Base-by-base conservation (phyloP, 2,329 filamentous ascomycete species). In the Ophiostoma angusticollis region DNA sequence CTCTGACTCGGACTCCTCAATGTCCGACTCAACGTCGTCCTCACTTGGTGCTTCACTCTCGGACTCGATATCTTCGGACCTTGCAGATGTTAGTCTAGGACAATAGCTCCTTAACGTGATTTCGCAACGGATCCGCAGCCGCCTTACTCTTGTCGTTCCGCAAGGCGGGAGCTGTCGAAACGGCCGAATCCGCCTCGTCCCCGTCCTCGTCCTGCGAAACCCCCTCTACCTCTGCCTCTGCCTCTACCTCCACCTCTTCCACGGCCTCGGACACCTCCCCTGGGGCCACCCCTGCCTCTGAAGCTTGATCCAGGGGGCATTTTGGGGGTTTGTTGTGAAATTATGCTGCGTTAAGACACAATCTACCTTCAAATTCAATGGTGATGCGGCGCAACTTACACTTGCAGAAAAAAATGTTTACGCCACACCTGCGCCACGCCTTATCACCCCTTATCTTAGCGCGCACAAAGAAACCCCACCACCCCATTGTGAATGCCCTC, bases 371-470 rank as follows among this genome's bases (percentile, higher is more conserved):
- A 31, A 22, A 35, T 31, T 30, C 21, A 37, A 22, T 17, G 35
- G 35, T 28, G 31, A 21, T 13, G n/a, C 3, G 27, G 19, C 23
- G 27, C 17, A 30, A 31, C 24, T 23, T 17, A 23, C 31, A 18
- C 25, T 35, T 28, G 21, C 9, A 31, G 33, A 45, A 43, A 41
- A 29, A 27, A 23, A 38, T 27, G n/a, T 18, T 12, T 33, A n/a
- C 18, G 37, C 29, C 33, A 43, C 35, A 35, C 13, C 17, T 33
- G 31, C 39, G 42, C 42, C 39, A 42, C 42, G 11, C 22, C 53
- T 61, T 62, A 61, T 63, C 60, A 6, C 4, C 47, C 31, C 54
- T 65, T 68, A 68, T 68, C 66, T 66, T 68, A 67, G 65, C 62
- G 65, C 65, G 62, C 67, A 70, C 67, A 70, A n/a, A 67, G 60